Percentiles rank a stretch among this genome's conserved stretches.
Evolutionary conservation across 768 basidiomycete genomes (phyloP).

Genomic region (Tricholoma hemisulphureum): DNA sequence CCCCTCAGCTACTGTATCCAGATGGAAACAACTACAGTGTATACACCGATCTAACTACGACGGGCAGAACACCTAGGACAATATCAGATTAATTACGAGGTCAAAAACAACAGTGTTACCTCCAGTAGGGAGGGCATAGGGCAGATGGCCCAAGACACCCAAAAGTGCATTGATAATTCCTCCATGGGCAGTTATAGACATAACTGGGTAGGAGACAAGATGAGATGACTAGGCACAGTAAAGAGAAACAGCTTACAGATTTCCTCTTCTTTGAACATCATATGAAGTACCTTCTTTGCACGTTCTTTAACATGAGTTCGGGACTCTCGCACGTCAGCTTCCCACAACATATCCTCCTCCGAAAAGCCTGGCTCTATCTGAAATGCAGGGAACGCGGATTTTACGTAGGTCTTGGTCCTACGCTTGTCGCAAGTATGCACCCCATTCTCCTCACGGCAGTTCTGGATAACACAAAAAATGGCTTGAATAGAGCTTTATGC

Average conservation of each 20-base stretch:
- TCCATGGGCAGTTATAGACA: constrained; percentile 67
- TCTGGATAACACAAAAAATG: constrained; percentile 36
- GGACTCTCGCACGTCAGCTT: constrained; percentile 52
- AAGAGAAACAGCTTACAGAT: constrained; percentile 41
- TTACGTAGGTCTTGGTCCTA: constrained; percentile 47
- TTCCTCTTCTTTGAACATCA: constrained; percentile 49
- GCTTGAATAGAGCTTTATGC: background rate
- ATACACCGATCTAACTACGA: constrained; percentile 16
- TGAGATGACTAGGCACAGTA: background rate
- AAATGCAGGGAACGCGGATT: constrained; percentile 48
- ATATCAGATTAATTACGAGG: background rate
- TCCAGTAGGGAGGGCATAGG: constrained; percentile 57
- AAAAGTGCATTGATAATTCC: constrained; percentile 61
- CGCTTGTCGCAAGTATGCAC: constrained; percentile 74
- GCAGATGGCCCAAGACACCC: constrained; percentile 42
- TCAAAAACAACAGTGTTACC: constrained; percentile 33
- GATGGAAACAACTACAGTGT: background rate
- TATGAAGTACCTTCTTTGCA: constrained; percentile 51
- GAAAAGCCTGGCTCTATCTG: constrained; percentile 54
- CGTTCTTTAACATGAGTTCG: constrained; percentile 43
- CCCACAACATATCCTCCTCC: constrained; percentile 66
- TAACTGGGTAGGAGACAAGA: constrained; percentile 38
- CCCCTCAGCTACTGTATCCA: background rate
- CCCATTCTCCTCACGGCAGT: constrained; percentile 64
- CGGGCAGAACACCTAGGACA: constrained; percentile 18